phyloP scores from a whole-genome alignment of 768 basidiomycete genomes.

The Boletus reticuloceps region DNA sequence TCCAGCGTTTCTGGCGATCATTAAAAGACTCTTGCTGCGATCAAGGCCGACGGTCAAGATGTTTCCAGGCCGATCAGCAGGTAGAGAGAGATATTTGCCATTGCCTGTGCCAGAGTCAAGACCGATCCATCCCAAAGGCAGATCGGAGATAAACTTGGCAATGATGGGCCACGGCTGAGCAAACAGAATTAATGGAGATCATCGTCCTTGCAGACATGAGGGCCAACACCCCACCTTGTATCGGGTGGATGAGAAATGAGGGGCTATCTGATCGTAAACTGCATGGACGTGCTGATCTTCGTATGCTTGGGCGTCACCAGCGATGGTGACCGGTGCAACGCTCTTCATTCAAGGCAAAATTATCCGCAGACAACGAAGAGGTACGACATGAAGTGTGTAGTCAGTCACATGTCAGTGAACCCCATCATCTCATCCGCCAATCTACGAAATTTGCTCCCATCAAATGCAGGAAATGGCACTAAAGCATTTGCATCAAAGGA shows the following conservation, averaged over 20 bases:
- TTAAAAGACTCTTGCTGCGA: slow-evolving; percentile 74
- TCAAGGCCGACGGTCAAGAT: slow-evolving; percentile 83
- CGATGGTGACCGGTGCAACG: slow-evolving; percentile 41
- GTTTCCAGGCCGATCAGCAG: slow-evolving; percentile 54
- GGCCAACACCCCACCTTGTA: slow-evolving; percentile 60
- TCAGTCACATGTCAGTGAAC: slow-evolving; percentile 39
- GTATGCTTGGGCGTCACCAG: slow-evolving; percentile 54
- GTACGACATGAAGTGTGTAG: slow-evolving; percentile 4
- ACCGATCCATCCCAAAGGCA: slow-evolving; percentile 80
- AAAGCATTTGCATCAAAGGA: slow-evolving; percentile 44
- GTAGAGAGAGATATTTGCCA: slow-evolving; percentile 91
- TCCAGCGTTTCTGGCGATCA: slow-evolving; percentile 68
- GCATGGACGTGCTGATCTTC: slow-evolving; percentile 77
- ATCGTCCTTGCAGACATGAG: background rate
- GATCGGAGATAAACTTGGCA: slow-evolving; percentile 62
- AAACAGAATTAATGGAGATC: background rate
- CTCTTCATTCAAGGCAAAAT: slow-evolving; percentile 15
- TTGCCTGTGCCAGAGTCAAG: slow-evolving; percentile 97
- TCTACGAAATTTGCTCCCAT: slow-evolving; percentile 61
- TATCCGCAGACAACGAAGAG: background rate
- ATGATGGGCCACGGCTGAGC: slow-evolving; percentile 88
- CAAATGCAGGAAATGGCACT: slow-evolving; percentile 64
- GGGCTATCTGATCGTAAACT: slow-evolving; percentile 82
- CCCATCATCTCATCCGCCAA: slow-evolving; percentile 82
- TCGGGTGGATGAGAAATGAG: slow-evolving; percentile 85